These are phyloP conservation scores for Suillus discolor DNA, from an alignment of 768 basidiomycete genomes.

Conservation along the genomic window DNA sequence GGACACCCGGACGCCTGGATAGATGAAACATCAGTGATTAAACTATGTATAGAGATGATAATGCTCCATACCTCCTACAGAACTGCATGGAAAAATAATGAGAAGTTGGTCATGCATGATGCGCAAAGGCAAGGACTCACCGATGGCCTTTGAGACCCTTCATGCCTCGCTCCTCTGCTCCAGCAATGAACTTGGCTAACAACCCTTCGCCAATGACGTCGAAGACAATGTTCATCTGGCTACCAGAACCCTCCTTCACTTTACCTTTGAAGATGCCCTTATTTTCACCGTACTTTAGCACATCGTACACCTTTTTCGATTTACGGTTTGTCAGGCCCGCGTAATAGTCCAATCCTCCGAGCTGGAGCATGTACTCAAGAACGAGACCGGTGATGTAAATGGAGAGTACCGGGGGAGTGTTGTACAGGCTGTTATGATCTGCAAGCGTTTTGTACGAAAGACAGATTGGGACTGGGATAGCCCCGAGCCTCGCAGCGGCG, in stretches of 20 bases:
- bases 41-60: conserved; percentile 2
- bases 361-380: conserved; percentile 63
- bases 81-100: conserved; percentile 35
- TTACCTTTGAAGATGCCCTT: conserved; percentile 71
- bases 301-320: conserved; percentile 74
- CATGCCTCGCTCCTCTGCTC: conserved; percentile 80
- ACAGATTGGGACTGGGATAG: conserved; percentile 72
- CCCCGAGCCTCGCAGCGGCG: conserved; percentile 72
- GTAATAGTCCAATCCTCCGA: conserved; percentile 69
- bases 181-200: conserved; percentile 75
- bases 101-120: not conserved
- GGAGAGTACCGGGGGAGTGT: conserved; percentile 91
- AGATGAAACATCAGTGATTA: not conserved
- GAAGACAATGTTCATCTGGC: conserved; percentile 97
- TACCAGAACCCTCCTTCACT: conserved; percentile 75
- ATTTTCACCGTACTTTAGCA: conserved; percentile 67
- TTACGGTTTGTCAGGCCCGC: conserved; percentile 71
- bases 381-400: conserved; percentile 92
- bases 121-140: conserved; percentile 43
- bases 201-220: conserved; percentile 70
- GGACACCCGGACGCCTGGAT: conserved; percentile 74
- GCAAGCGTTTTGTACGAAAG: conserved; percentile 84
- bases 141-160: conserved; percentile 92
- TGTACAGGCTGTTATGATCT: conserved; percentile 77
- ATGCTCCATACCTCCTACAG: conserved; percentile 48